Evolutionary conservation across 2,329 filamentous ascomycete species (phyloP), one percentile per base, ranked within the genome.

Genomic region (Chrysosporium keratinophilum): DNA sequence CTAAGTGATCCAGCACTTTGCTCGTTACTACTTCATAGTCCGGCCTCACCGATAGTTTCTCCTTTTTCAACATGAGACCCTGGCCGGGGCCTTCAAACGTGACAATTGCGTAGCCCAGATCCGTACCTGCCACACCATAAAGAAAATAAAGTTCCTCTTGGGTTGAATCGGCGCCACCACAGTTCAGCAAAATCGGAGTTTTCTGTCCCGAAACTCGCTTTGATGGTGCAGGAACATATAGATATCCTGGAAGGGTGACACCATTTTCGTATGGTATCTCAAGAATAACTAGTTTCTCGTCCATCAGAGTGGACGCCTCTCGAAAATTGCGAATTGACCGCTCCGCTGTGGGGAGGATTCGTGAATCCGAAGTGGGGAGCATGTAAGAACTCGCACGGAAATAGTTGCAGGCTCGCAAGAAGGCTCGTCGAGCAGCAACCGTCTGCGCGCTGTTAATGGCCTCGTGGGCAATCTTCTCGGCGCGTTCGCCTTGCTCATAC

Each of bases 81-180:
- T 77, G 74, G 0, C 74, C 74, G 0, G 74, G 74, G 0, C 73
- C 74, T 1, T 77, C 73, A 39, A 75, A 74, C 0, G 65, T 73
- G 4, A 76, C 51, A 1, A 71, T 66, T 0, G 73, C 74, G 51
- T 76, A 77, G 0, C 74, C 74, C 0, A 64, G 51, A 0, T 58
- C 57, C 0, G 58, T 60, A 0, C 58, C 71, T 0, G 39, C 59
- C 1, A 64, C 59, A 0, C 63, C 53, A 14, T 59, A 53, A 2
- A 69, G 40, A 54, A 65, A 71, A 56, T 71, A 74, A 0, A 75
- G 40, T 52, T 75, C 74, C 53, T 75, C 73, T 39, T 70, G 63
- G 0, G 57, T 64, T 0, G 67, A 65, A 56, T 76, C 73, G 1
- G 47, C 61, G 0, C 74, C 73, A 7, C 63, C 64, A 0, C 51